These are phyloP conservation scores for Silene conica DNA, from an alignment of 148 eudicot genomes.

Conservation along the genomic window DNA sequence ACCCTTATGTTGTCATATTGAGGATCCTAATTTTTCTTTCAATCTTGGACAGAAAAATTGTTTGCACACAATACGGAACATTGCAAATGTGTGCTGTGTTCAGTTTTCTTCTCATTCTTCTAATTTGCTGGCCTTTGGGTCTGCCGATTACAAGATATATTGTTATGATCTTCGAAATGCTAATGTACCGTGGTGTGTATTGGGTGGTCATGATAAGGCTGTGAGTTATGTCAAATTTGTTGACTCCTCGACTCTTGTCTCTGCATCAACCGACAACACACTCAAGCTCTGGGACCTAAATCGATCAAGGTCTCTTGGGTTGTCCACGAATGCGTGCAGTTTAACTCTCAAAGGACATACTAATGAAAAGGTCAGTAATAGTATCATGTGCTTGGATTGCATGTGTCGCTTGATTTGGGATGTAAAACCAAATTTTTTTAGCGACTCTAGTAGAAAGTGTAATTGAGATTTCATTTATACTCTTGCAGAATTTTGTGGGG, in stretches of 20 bases:
- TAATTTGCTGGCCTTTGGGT: conserved; percentile 68
- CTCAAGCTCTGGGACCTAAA: conserved; percentile 95
- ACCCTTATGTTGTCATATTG: not conserved
- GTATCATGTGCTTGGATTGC: conserved; percentile 19
- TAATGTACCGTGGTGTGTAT: conserved; percentile 70
- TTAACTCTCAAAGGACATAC: conserved; percentile 76
- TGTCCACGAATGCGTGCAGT: conserved; percentile 63
- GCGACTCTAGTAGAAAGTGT: not conserved
- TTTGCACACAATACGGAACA: conserved; percentile 46
- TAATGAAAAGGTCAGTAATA: conserved; percentile 69
- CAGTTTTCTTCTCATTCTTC: conserved; percentile 80
- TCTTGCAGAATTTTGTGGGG: conserved; percentile 85
- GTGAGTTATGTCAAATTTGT: conserved; percentile 88
- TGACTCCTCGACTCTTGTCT: conserved; percentile 68
- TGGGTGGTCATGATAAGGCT: conserved; percentile 74
- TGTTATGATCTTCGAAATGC: conserved; percentile 80
- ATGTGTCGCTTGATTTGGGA: conserved; percentile 1
- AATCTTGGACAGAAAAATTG: conserved; percentile 54
- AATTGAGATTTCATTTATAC: conserved; percentile 8
- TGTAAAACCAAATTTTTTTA: not conserved
- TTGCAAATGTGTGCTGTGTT: conserved; percentile 87
- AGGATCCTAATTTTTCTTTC: conserved; percentile 7
- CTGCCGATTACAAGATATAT: conserved; percentile 80
- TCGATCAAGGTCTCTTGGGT: conserved; percentile 40
- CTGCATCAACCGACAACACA: conserved; percentile 94